These are phyloP conservation scores for Durio zibethinus DNA, from an alignment of 345 rosid genomes.

Conservation along the genomic window DNA sequence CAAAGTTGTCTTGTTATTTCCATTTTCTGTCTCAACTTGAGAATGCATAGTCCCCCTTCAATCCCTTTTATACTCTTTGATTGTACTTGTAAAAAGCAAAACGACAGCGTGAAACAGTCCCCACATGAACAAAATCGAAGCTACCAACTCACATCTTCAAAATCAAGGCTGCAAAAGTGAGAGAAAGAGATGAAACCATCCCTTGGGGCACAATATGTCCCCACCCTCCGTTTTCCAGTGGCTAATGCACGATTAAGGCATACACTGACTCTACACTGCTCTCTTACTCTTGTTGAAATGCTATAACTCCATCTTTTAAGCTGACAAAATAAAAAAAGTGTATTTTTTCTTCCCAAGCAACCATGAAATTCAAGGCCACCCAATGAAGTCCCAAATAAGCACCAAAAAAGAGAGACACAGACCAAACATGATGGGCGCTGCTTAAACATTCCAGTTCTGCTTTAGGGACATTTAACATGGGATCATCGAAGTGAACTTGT, in stretches of 20 bases:
- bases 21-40: slow-evolving; percentile 20
- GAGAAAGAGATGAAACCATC: slow-evolving; percentile 10
- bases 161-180: slow-evolving; percentile 33
- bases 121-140: slow-evolving; percentile 23
- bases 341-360: neutral
- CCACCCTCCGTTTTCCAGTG: slow-evolving; percentile 24
- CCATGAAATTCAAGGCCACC: neutral
- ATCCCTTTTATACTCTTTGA: slow-evolving; percentile 22
- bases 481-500: neutral
- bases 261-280: neutral
- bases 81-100: neutral
- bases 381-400: neutral
- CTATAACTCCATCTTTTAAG: neutral
- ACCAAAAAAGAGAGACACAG: neutral
- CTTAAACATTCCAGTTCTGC: neutral
- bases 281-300: neutral
- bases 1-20: slow-evolving; percentile 20
- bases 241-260: neutral
- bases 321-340: neutral
- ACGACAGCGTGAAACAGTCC: slow-evolving; percentile 23
- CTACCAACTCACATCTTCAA: slow-evolving; percentile 1
- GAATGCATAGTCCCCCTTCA: neutral
- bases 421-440: neutral
- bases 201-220: slow-evolving; percentile 38
- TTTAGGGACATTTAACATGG: no score